Evolutionary conservation across 306 rosid genomes (phyloP).

Genomic region (Luffa aegyptiaca): DNA sequence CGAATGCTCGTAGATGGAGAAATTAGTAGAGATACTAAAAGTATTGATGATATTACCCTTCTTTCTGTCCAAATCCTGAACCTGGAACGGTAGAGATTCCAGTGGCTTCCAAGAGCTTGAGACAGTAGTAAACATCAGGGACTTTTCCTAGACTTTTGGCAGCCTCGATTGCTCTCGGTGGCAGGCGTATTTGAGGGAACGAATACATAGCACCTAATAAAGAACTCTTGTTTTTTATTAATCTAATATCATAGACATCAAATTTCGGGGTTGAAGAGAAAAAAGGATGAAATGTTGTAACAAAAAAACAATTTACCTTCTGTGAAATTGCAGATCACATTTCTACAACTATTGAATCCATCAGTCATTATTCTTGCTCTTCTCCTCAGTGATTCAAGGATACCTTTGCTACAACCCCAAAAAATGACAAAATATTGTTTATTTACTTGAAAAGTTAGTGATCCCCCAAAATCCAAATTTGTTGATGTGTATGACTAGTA

Average conservation of each 20-base stretch:
- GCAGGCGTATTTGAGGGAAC: conserved; percentile 88
- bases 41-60: conserved; percentile 41
- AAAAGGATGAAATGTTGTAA: not conserved
- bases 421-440: conserved; percentile 13
- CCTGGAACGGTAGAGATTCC: conserved; percentile 99
- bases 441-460: not conserved
- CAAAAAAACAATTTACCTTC: conserved; percentile 48
- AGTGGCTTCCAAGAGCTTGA: conserved; percentile 91
- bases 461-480: not conserved
- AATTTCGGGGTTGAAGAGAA: not conserved
- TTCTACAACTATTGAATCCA: conserved; percentile 98
- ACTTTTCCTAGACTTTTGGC: conserved; percentile 84
- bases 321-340: conserved; percentile 92
- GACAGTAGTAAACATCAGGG: conserved; percentile 92
- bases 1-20: not conserved
- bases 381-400: conserved; percentile 83
- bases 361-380: conserved; percentile 96
- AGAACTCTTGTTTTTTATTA: not conserved
- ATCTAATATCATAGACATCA: not conserved
- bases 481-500: not conserved
- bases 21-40: not conserved
- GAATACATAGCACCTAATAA: conserved; percentile 97
- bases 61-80: conserved; percentile 98
- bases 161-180: conserved; percentile 73
- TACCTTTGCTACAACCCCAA: conserved; percentile 60